These are phyloP conservation scores for Platanthera guangdongensis DNA, from an alignment of 106 monocot genomes.

Conservation along the genomic window DNA sequence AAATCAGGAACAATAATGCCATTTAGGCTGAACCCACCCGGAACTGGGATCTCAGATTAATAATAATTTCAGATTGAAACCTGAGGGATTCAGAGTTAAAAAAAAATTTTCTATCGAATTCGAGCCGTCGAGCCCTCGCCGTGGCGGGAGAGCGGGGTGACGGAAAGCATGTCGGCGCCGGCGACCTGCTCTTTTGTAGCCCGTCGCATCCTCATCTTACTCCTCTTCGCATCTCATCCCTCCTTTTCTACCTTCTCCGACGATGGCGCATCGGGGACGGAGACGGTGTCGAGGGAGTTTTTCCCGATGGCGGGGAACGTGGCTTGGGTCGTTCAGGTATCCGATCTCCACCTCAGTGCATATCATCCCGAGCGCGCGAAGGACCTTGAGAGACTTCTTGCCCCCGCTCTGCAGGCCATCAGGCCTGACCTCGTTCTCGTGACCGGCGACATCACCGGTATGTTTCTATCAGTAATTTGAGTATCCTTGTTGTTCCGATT, in stretches of 20 bases:
- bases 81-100: no score
- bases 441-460: conserved; percentile 84
- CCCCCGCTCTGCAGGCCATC: conserved; percentile 41
- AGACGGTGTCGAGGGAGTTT: conserved; percentile 32
- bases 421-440: conserved; percentile 55
- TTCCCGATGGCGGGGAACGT: conserved; percentile 62
- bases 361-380: conserved; percentile 48
- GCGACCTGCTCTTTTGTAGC: background rate
- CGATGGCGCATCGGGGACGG: background rate
- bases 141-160: no score
- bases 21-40: no score
- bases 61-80: no score
- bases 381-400: conserved; percentile 39
- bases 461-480: background rate
- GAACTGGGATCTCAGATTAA: no score
- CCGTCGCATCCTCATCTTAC: background rate
- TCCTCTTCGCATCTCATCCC: no score
- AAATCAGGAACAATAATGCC: no score
- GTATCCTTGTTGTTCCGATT: background rate
- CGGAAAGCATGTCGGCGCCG: background rate
- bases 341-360: conserved; percentile 74
- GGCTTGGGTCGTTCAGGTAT: conserved; percentile 73
- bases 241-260: no score
- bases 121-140: no score
- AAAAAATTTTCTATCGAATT: no score